Evolutionary conservation across 164 flowering plant genomes (phyloP).

Genomic region (Protea cynaroides): DNA sequence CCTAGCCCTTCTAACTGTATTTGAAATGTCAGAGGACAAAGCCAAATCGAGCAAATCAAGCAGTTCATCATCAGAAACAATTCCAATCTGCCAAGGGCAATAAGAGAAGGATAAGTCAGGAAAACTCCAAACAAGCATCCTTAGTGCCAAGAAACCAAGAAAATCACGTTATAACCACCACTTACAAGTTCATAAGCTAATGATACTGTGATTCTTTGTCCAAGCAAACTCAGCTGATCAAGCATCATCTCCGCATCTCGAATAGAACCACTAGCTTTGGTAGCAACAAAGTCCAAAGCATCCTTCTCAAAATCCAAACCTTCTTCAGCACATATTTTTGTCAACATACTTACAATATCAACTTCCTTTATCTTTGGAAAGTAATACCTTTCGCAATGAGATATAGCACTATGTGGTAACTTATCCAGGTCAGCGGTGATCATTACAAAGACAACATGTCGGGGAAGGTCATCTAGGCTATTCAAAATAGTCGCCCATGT

Average conservation of each 20-base stretch:
- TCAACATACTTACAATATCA: constrained; percentile 49
- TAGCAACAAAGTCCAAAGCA: constrained; percentile 75
- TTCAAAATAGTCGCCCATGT: constrained; percentile 64
- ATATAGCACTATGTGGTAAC: constrained; percentile 60
- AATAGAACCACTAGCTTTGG: constrained; percentile 77
- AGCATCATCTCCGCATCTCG: constrained; percentile 95
- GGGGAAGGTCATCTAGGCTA: constrained; percentile 52
- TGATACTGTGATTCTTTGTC: constrained; percentile 64
- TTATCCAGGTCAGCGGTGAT: constrained; percentile 67
- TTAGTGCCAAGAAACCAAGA: neutral
- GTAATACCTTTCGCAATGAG: constrained; percentile 65
- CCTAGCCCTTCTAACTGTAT: constrained; percentile 82
- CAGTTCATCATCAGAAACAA: constrained; percentile 85
- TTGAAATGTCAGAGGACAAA: constrained; percentile 80
- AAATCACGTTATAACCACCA: constrained; percentile 1
- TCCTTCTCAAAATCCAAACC: constrained; percentile 53
- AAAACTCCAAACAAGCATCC: neutral
- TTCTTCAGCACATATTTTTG: constrained; percentile 59
- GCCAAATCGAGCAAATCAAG: constrained; percentile 84
- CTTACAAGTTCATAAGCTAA: constrained; percentile 81
- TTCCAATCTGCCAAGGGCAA: constrained; percentile 55
- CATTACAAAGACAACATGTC: constrained; percentile 66
- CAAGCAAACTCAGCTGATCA: constrained; percentile 89
- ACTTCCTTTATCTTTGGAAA: constrained; percentile 72
- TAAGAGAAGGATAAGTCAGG: neutral